A percentile compares a stretch with the other conserved stretches of the same genome.
phyloP scores from a whole-genome alignment of 2,329 filamentous ascomycete genomes.

The Didymella pomorum region DNA sequence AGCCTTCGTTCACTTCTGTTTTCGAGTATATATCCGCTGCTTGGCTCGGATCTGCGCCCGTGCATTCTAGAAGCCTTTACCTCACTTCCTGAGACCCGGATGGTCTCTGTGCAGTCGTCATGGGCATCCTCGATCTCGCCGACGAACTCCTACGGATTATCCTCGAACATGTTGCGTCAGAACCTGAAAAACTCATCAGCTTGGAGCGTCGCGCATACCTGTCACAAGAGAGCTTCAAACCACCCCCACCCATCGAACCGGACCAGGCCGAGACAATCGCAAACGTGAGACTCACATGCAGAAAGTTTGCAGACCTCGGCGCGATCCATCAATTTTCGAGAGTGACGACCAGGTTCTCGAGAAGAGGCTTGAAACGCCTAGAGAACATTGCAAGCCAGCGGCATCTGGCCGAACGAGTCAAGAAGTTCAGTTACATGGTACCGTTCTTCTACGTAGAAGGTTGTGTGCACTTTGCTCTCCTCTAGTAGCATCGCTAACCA shows the following conservation, averaged over 20 bases:
- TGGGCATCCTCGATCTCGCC: slow-evolving; percentile 53
- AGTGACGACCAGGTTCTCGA: slow-evolving; percentile 61
- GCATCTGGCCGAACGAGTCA: slow-evolving; percentile 62
- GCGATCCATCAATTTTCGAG: slow-evolving; percentile 61
- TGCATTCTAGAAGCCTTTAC: slow-evolving; percentile 15
- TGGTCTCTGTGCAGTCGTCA: slow-evolving; percentile 40
- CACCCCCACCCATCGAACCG: slow-evolving; percentile 52
- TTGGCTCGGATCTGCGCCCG: slow-evolving; percentile 26
- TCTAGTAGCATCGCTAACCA: slow-evolving; percentile 32
- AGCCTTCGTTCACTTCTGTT: slow-evolving; percentile 24
- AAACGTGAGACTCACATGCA: slow-evolving; percentile 45
- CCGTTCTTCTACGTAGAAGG: slow-evolving; percentile 66
- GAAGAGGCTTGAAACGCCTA: slow-evolving; percentile 58
- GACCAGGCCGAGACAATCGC: slow-evolving; percentile 52
- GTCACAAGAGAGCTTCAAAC: slow-evolving; percentile 61
- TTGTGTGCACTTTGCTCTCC: slow-evolving; percentile 30
- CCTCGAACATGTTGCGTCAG: slow-evolving; percentile 61
- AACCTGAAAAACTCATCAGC: slow-evolving; percentile 59
- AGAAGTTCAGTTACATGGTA: slow-evolving; percentile 68
- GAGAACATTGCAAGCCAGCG: slow-evolving; percentile 59
- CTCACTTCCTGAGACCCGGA: slow-evolving; percentile 30
- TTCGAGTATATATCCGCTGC: slow-evolving; percentile 33
- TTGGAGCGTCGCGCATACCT: slow-evolving; percentile 61
- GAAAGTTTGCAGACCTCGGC: slow-evolving; percentile 60
- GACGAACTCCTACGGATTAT: slow-evolving; percentile 61